phyloP scores from a whole-genome alignment of 805 yeast species.

The Wickerhamomyces chambardii region DNA sequence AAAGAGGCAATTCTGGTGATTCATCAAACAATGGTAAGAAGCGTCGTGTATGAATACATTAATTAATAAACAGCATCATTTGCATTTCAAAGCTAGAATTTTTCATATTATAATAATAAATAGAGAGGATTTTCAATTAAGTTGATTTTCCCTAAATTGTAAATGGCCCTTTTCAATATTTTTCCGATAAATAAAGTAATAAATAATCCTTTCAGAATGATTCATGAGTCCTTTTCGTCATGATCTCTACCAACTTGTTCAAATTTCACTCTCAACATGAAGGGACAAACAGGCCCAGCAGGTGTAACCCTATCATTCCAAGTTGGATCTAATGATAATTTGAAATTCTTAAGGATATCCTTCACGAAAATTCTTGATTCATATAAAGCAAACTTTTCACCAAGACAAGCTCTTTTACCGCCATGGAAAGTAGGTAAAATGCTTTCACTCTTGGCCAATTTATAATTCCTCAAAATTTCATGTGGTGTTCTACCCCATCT shows the following conservation, averaged over 20 bases:
- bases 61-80: no score
- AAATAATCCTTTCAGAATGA: no score
- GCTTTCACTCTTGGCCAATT: conserved; percentile 32
- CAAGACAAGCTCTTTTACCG: conserved; percentile 49
- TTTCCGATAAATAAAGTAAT: no score
- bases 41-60: no score
- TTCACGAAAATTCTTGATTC: conserved; percentile 32
- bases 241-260: neutral
- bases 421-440: conserved; percentile 49
- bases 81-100: no score
- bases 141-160: no score
- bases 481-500: conserved; percentile 40
- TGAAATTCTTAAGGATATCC: conserved; percentile 26
- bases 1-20: conserved; percentile 33
- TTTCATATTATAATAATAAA: no score
- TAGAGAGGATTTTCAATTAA: no score
- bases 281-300: conserved; percentile 50
- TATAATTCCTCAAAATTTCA: conserved; percentile 30
- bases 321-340: conserved; percentile 25
- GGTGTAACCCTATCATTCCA: conserved; percentile 46
- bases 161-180: no score
- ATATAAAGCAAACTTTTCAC: conserved; percentile 45
- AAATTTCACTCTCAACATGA: conserved; percentile 22
- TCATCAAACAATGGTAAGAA: conserved; percentile 19
- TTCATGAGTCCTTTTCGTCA: no score